Percentiles rank a stretch among this genome's conserved stretches.
phyloP scores from a whole-genome alignment of 371 early-diverging fungal genomes.

The Blakeslea trispora region DNA sequence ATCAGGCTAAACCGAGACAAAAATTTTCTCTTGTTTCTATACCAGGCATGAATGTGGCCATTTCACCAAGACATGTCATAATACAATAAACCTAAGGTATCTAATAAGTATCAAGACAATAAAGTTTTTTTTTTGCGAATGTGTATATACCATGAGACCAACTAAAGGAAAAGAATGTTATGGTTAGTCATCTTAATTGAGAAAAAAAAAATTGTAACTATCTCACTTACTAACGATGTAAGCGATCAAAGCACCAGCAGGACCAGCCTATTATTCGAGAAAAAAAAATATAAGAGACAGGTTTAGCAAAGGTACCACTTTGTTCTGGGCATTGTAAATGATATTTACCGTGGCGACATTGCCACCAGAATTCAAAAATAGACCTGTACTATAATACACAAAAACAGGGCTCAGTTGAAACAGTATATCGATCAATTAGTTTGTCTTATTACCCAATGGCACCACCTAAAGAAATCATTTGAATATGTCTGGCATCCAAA shows the following conservation, averaged over 20 bases:
- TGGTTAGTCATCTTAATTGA: slow-evolving; percentile 7
- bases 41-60: slow-evolving; percentile 73
- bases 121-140: too few species aligned
- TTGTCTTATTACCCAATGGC: slow-evolving; percentile 55
- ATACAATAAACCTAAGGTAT: slow-evolving; percentile 84
- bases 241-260: slow-evolving; percentile 76
- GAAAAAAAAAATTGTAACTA: slow-evolving; percentile 25
- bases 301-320: too few species aligned
- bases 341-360: slow-evolving; percentile 57
- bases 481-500: slow-evolving; percentile 69
- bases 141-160: slow-evolving; percentile 50
- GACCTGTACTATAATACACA: slow-evolving; percentile 64
- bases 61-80: slow-evolving; percentile 82
- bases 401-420: background rate
- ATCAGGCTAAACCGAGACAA: too few species aligned
- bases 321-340: too few species aligned
- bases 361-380: slow-evolving; percentile 79
- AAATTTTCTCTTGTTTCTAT: too few species aligned
- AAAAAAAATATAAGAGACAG: too few species aligned
- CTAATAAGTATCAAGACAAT: too few species aligned
- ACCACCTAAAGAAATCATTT: slow-evolving; percentile 81
- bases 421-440: background rate
- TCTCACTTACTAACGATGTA: slow-evolving; percentile 59
- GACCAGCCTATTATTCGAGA: slow-evolving; percentile 84
- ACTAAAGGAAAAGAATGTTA: slow-evolving; percentile 25